Evolutionary conservation across 805 yeast genomes (phyloP), one percentile per base, ranked within the genome.

Genomic region (Geotrichum ghanense): DNA sequence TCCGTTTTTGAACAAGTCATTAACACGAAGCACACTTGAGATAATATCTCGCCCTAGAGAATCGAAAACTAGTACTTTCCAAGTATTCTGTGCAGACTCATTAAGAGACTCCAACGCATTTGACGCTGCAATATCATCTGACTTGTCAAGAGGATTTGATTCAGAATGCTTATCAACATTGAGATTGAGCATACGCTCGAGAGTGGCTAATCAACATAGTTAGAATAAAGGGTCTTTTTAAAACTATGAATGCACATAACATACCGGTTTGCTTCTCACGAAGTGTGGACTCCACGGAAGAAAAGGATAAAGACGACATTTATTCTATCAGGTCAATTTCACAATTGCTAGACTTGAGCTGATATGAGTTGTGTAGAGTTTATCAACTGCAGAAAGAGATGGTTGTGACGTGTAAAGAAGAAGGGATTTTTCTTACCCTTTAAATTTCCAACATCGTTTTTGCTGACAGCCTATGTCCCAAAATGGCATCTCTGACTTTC

Each of bases 21-120:
- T 87, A 51, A 90, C 96, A 49, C 97, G 72, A 47, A 92, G 66
- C n/a, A 92, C 90, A 4, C 95, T 83, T 2, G 97, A 88, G 4
- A 92, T 76, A 39, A 92, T 82, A 16, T 83, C 83, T 24, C 95
- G 84, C 37, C 95, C 84, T 49, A 79, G 75, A 35, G 71, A 63
- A 62, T 92, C 99, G 53, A 92, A 72, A 3, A 92, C 76, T 43
- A 92, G 72, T 6, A 85, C 95, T 60, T 92, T 92, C 99, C 98
- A 92, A 23, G 81, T 72, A 46, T 85, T 72, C 53, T 81, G 24
- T 10, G 47, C 41, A 23, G 44, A 16, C 7, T 41, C 40, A 20
- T 47, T 73, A 66, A 19, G 37, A 12, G 27, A 5, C 81, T 73
- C 34, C 75, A 71, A 6, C 79, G 73, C 73, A 63, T 53, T 76